Conservation (phyloP, 768 basidiomycete genomes). For the Kwoniella bestiolae region DNA sequence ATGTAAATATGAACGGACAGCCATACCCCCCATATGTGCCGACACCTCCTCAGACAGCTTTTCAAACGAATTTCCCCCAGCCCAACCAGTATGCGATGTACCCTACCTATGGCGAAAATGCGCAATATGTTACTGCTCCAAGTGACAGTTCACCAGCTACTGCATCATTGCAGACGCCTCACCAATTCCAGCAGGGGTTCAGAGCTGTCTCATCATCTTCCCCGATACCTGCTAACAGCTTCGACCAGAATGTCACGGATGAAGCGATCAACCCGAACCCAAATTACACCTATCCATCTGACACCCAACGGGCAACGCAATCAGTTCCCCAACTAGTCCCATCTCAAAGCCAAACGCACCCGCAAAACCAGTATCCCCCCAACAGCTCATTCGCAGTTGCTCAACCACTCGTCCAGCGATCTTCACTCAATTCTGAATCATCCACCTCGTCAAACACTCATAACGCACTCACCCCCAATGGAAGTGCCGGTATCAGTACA, state of each 20-base stretch:
- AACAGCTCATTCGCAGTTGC: not conserved
- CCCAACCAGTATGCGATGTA: not conserved
- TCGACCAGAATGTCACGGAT: not conserved
- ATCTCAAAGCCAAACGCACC: not conserved
- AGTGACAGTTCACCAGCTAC: not conserved
- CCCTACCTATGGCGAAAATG: not conserved
- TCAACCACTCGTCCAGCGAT: not conserved
- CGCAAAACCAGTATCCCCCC: not conserved
- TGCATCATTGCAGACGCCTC: not conserved
- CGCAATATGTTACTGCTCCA: not conserved
- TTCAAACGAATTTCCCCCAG: not conserved
- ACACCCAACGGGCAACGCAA: not conserved
- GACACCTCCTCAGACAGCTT: not conserved
- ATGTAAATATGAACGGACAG: slow-evolving; percentile 3
- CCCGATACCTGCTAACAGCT: not conserved
- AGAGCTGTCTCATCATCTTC: not conserved
- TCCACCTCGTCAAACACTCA: slow-evolving; percentile 9
- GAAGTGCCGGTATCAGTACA: slow-evolving; percentile 7
- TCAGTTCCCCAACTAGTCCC: not conserved
- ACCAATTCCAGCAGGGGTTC: not conserved
- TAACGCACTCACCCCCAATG: slow-evolving; percentile 4
- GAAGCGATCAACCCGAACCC: not conserved
- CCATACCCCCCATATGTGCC: slow-evolving; percentile 1
- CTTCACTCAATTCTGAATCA: slow-evolving; percentile 1
- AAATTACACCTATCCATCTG: not conserved